These are phyloP conservation scores for Lasiodiplodia citricola DNA, from an alignment of 2,329 filamentous ascomycete species.

Conservation along the genomic window DNA sequence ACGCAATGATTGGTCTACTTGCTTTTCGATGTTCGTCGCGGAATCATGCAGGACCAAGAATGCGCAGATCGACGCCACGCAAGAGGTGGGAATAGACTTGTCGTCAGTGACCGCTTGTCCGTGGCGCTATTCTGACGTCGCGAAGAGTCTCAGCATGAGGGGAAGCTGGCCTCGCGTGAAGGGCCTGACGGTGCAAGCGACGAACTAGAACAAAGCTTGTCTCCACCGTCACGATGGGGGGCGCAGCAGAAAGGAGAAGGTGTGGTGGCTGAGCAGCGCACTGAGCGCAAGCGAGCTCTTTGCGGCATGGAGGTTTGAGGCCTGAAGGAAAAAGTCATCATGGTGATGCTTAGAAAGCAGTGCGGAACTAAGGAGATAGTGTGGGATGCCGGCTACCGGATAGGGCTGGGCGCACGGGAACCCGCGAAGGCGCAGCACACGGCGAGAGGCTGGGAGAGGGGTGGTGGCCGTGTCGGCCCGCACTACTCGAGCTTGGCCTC, in stretches of 20 bases:
- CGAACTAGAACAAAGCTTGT: background rate
- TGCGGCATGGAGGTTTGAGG: background rate
- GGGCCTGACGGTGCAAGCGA: background rate
- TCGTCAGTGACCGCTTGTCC: background rate
- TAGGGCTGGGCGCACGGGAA: background rate
- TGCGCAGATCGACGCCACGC: background rate
- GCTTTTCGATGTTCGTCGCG: background rate
- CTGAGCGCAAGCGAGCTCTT: slow-evolving; percentile 2
- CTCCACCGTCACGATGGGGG: background rate
- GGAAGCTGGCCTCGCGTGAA: slow-evolving; percentile 8
- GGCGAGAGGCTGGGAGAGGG: background rate
- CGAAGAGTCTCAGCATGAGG: background rate
- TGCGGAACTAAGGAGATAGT: background rate
- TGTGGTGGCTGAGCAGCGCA: background rate
- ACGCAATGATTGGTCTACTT: background rate
- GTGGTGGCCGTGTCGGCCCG: slow-evolving; percentile 1
- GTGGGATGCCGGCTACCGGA: background rate
- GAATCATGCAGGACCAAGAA: background rate
- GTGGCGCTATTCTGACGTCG: background rate
- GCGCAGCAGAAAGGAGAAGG: background rate
- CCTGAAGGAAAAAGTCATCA: background rate
- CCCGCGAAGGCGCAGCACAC: slow-evolving; percentile 11
- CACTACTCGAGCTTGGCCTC: background rate
- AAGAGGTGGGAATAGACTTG: background rate
- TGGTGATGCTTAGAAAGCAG: background rate